Evolutionary conservation across 148 eudicot species (phyloP), one percentile per base, ranked within the genome.

Genomic region (Talinum fruticosum): DNA sequence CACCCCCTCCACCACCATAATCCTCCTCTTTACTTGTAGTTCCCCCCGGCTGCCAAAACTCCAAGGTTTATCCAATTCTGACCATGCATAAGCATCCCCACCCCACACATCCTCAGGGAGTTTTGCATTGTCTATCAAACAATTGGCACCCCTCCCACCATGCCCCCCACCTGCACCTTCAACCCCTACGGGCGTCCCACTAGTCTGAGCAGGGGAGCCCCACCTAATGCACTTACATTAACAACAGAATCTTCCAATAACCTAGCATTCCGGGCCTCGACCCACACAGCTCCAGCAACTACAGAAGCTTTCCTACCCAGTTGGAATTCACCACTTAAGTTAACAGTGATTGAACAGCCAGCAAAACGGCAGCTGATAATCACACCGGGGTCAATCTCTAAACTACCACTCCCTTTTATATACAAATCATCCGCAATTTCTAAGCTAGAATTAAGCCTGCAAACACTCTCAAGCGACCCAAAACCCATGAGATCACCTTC

Each of bases 81-180:
- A 80, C 98, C 98, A 94, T 0, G 88, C 84, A 78, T 92, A 92
- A 0, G 96, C 89, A 85, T 94, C 97, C 66, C 98, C 98, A 21
- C 98, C 98, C 97, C 97, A 94, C 67, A 90, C 93, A 79, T 92
- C 96, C 83, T 91, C 96, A 0, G 91, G 90, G 2, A 88, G 78
- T 86, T 87, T 85, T 10, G 66, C 59, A 81, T 89, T 89, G 61
- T 91, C 96, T 76, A 83, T 76, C 76, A 92, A 89, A 81, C 98
- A 94, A 81, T 86, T 90, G 12, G 98, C 98, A 15, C 98, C 98
- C 79, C 98, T 85, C 30, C 98, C 98, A 2, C 98, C 98, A 34
- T 94, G 89, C 13, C 98, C 98, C 24, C 90, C 98, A 2, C 98
- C 98, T 0, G 87, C 96, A 8, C 98, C 98, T 62, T 84, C 78